These are phyloP conservation scores for Hibiscus trionum DNA, from an alignment of 345 rosid genomes.

Conservation along the genomic window DNA sequence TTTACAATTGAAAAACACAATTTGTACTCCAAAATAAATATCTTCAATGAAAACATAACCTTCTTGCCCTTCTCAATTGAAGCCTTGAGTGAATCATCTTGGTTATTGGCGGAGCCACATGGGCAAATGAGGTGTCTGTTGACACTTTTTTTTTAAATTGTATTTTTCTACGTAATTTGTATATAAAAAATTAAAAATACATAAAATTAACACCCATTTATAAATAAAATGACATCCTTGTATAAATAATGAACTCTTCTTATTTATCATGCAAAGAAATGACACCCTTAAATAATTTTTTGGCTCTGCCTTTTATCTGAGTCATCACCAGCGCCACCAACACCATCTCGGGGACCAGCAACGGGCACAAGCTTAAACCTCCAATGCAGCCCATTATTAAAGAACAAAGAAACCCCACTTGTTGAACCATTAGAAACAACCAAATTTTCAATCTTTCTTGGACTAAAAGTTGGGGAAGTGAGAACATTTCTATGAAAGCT, in stretches of 20 bases:
- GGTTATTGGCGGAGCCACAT: background rate
- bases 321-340: slow-evolving; percentile 19
- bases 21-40: no score
- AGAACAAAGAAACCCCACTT: slow-evolving; percentile 27
- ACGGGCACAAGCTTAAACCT: slow-evolving; percentile 39
- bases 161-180: no score
- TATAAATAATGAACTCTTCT: no score
- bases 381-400: slow-evolving; percentile 24
- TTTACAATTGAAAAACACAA: background rate
- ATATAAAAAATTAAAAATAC: no score
- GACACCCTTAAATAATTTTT: no score
- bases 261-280: no score
- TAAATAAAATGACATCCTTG: no score
- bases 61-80: slow-evolving; percentile 81
- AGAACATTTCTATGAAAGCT: slow-evolving; percentile 19
- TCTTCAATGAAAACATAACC: slow-evolving; percentile 18
- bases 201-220: no score
- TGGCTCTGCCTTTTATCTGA: no score
- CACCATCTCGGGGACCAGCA: slow-evolving; percentile 26
- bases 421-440: slow-evolving; percentile 27
- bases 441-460: slow-evolving; percentile 24
- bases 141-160: no score
- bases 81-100: slow-evolving; percentile 59
- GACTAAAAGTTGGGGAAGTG: slow-evolving; percentile 23
- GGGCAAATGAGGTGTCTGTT: no score